Percentiles rank a stretch among this genome's conserved stretches.
Evolutionary conservation across 345 rosid species (phyloP).

Genomic region (Eucalyptus virginea): DNA sequence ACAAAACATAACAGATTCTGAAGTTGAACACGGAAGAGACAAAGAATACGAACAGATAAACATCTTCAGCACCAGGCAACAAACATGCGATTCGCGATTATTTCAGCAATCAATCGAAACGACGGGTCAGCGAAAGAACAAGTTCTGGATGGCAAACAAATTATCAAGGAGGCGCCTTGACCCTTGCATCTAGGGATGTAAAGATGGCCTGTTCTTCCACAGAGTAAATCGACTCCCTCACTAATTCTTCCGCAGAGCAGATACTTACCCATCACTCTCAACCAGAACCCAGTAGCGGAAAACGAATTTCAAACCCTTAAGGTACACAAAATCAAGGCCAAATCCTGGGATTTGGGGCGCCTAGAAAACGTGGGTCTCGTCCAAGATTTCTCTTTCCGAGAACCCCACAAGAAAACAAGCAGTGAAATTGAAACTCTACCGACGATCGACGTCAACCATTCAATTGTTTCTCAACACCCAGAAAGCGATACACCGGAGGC

Average conservation of each 20-base stretch:
- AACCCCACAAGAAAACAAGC: background rate
- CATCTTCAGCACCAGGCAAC: background rate
- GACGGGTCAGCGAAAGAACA: background rate
- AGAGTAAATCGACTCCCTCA: background rate
- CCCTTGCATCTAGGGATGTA: background rate
- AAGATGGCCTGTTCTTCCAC: background rate
- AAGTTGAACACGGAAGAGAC: background rate
- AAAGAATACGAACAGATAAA: background rate
- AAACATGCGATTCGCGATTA: background rate
- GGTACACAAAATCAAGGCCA: background rate
- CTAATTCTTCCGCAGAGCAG: background rate
- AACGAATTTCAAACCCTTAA: background rate
- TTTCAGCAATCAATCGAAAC: background rate
- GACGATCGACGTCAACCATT: background rate
- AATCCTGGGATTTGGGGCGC: background rate
- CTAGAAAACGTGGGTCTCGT: background rate
- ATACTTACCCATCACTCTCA: background rate
- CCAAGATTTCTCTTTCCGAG: background rate
- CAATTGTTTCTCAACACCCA: background rate
- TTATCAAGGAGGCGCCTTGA: background rate
- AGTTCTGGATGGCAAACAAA: background rate
- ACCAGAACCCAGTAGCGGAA: background rate
- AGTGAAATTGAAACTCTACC: background rate
- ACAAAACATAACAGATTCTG: background rate
- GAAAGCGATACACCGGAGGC: background rate